These are phyloP conservation scores for Prunus yedoensis DNA, from an alignment of 331 rosid species.

Conservation along the genomic window DNA sequence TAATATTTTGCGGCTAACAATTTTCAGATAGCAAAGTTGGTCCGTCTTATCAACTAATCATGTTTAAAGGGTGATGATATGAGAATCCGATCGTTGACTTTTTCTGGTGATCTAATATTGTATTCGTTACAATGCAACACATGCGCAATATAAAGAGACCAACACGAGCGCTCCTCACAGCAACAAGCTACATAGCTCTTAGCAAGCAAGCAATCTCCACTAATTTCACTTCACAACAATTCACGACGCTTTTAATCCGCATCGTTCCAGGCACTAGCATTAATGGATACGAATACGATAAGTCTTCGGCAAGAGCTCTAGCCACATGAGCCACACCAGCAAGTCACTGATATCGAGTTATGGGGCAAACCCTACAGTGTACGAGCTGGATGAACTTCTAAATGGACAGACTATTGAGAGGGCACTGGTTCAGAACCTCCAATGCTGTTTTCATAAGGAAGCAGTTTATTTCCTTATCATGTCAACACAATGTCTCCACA, in stretches of 20 bases:
- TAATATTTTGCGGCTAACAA: too few species aligned
- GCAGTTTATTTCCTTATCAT: constrained; percentile 21
- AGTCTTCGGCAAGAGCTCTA: constrained; percentile 72
- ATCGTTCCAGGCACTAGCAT: neutral
- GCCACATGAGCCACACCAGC: constrained; percentile 66
- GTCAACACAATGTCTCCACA: neutral
- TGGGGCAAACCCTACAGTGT: constrained; percentile 66
- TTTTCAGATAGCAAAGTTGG: too few species aligned
- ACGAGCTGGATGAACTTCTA: constrained; percentile 66
- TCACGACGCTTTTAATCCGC: neutral
- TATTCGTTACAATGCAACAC: neutral
- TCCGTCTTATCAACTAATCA: neutral
- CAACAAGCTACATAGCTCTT: neutral
- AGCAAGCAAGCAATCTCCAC: neutral
- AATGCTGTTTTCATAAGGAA: constrained; percentile 67
- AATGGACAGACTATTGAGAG: constrained; percentile 55
- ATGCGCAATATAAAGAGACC: constrained; percentile 48
- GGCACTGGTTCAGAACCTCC: constrained; percentile 48
- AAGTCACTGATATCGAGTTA: constrained; percentile 57
- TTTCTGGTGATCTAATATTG: neutral
- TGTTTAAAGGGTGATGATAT: neutral
- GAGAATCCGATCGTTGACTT: constrained; percentile 4
- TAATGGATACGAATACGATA: constrained; percentile 48
- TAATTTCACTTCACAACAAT: neutral
- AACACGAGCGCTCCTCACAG: constrained; percentile 23